Percentiles rank a stretch among this genome's conserved stretches.
Conservation (phyloP, 805 yeast genomes). For the Candida methanosorbosa region DNA sequence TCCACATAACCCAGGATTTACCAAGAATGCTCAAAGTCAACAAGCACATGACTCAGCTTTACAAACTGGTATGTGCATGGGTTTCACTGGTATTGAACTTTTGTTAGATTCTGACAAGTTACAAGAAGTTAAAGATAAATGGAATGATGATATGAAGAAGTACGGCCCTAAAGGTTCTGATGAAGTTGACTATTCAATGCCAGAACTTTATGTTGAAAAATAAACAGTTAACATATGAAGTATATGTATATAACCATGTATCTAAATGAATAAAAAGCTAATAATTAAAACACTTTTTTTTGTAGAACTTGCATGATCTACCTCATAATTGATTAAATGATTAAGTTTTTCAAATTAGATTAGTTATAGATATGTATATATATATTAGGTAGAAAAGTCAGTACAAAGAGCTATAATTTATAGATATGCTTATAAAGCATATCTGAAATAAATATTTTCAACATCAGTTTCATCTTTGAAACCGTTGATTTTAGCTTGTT, state of each 20-base stretch:
- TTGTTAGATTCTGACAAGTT: constrained; percentile 8
- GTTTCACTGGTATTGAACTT: constrained; percentile 11
- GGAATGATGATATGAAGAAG: constrained; percentile 8
- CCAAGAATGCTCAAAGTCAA: constrained; percentile 7
- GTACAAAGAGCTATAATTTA: too few relatives aligned
- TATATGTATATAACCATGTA: too few relatives aligned
- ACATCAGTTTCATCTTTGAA: constrained; percentile 53
- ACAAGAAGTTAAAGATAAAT: constrained; percentile 5
- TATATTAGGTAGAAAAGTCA: too few relatives aligned
- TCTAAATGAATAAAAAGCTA: too few relatives aligned
- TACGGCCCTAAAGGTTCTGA: constrained; percentile 4
- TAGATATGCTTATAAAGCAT: too few relatives aligned
- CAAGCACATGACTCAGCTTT: constrained; percentile 10
- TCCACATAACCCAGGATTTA: constrained; percentile 15
- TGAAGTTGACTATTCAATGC: constrained; percentile 2
- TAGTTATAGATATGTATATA: too few relatives aligned
- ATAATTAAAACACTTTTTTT: too few relatives aligned
- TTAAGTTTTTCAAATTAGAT: too few relatives aligned
- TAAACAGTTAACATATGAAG: too few relatives aligned
- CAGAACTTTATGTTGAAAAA: constrained; percentile 1
- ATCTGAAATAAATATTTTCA: constrained; percentile 50
- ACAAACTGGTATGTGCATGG: constrained; percentile 12
- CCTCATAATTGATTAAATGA: too few relatives aligned
- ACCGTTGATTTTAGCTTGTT: constrained; percentile 29
- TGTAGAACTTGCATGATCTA: too few relatives aligned